phyloP scores from a whole-genome alignment of 768 basidiomycete genomes.

The Lyophyllum atratum region DNA sequence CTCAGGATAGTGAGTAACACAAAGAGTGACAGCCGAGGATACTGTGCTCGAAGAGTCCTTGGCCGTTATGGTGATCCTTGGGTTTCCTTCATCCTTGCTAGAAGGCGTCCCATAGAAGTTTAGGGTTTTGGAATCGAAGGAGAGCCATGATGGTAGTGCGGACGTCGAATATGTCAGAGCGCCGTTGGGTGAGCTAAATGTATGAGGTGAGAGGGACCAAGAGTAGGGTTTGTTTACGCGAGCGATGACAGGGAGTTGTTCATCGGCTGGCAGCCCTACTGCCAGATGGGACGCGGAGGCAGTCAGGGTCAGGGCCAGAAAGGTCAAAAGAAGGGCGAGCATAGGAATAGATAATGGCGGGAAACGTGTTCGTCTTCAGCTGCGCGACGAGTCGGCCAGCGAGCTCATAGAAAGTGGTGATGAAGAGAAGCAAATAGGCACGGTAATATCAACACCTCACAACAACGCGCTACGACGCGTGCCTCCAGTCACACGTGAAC shows the following conservation, averaged over 20 bases:
- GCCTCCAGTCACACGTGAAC: slow-evolving; percentile 6
- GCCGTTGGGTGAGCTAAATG: slow-evolving; percentile 58
- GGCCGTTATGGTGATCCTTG: slow-evolving; percentile 64
- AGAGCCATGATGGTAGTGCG: slow-evolving; percentile 73
- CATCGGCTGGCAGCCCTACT: slow-evolving; percentile 61
- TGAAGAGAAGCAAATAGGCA: slow-evolving; percentile 2
- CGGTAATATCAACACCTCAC: slow-evolving; percentile 27
- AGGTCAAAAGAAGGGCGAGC: slow-evolving; percentile 60
- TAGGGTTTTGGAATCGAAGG: slow-evolving; percentile 60
- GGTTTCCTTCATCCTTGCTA: slow-evolving; percentile 60
- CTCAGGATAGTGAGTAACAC: slow-evolving; percentile 52
- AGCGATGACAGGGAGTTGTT: slow-evolving; percentile 80
- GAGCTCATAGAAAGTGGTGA: slow-evolving; percentile 40
- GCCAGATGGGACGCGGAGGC: slow-evolving; percentile 45
- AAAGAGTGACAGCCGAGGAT: slow-evolving; percentile 55
- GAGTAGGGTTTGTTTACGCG: slow-evolving; percentile 62
- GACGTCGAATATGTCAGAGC: slow-evolving; percentile 52
- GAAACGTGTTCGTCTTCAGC: slow-evolving; percentile 37
- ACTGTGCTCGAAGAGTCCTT: slow-evolving; percentile 51
- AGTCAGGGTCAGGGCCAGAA: slow-evolving; percentile 40
- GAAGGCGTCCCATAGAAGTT: slow-evolving; percentile 75
- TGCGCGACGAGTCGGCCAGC: slow-evolving; percentile 57
- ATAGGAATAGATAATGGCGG: slow-evolving; percentile 61
- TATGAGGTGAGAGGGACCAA: slow-evolving; percentile 68
- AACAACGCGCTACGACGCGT: slow-evolving; percentile 25